Percentiles rank a stretch among this genome's conserved stretches.
Conservation (phyloP, 2,329 filamentous ascomycete species). For the Aspergillus sergii region DNA sequence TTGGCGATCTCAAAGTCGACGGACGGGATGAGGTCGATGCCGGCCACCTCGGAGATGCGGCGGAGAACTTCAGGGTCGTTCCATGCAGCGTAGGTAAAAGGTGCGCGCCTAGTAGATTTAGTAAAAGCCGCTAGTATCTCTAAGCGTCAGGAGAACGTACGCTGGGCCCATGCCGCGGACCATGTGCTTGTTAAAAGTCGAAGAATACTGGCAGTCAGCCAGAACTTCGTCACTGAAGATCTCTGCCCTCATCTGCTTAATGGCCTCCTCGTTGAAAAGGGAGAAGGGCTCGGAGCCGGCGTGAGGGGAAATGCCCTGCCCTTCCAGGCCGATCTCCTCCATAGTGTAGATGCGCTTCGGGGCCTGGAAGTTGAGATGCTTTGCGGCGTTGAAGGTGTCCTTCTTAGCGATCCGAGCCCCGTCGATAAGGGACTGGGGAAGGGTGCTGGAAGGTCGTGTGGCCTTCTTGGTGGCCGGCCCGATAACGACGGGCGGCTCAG, state of each 20-base stretch:
- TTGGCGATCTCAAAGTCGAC: conserved; percentile 63
- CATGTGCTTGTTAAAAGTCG: conserved; percentile 54
- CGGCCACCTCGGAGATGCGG: conserved; percentile 59
- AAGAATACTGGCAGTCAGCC: conserved; percentile 59
- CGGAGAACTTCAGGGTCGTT: conserved; percentile 56
- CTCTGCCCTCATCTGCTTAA: conserved; percentile 62
- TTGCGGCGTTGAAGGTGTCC: conserved; percentile 51
- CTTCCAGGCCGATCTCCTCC: conserved; percentile 54
- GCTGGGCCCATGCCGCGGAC: conserved; percentile 56
- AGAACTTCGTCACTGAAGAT: conserved; percentile 60
- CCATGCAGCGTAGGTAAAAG: conserved; percentile 50
- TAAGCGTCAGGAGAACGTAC: conserved; percentile 36
- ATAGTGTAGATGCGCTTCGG: conserved; percentile 59
- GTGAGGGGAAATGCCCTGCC: conserved; percentile 60
- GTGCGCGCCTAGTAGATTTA: not conserved
- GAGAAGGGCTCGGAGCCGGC: conserved; percentile 66
- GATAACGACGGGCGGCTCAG: not conserved
- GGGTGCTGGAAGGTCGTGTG: conserved; percentile 16
- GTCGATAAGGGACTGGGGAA: conserved; percentile 19
- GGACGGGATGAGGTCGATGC: conserved; percentile 59
- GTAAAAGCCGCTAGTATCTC: not conserved
- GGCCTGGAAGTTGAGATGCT: conserved; percentile 57
- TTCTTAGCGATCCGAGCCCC: conserved; percentile 5
- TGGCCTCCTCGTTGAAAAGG: conserved; percentile 62
- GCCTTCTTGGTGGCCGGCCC: conserved; percentile 20